Conservation (phyloP, 164 flowering plant species). For the Vitis amurensis region DNA sequence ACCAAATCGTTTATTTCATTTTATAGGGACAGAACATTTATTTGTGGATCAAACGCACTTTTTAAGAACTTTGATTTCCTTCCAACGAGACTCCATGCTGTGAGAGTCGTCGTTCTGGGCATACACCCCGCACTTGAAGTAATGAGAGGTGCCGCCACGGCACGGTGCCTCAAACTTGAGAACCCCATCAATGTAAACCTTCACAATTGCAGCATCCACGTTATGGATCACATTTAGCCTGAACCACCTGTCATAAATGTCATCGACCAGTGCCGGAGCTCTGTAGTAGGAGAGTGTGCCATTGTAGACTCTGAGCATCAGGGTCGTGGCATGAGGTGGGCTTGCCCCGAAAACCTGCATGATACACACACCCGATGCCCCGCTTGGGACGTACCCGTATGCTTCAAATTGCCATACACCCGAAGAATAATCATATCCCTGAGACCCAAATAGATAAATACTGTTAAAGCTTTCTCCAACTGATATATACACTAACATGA, state of each 20-base stretch:
- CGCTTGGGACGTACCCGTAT: neutral
- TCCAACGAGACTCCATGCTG: slow-evolving; percentile 52
- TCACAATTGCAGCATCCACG: slow-evolving; percentile 19
- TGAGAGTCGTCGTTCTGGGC: slow-evolving; percentile 19
- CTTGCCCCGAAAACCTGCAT: slow-evolving; percentile 20
- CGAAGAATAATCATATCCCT: neutral
- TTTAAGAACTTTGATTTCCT: slow-evolving; percentile 27
- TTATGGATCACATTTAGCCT: slow-evolving; percentile 38
- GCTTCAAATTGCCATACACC: slow-evolving; percentile 34
- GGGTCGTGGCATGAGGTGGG: neutral
- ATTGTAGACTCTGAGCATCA: slow-evolving; percentile 15
- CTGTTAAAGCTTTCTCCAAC: too few relatives aligned
- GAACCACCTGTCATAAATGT: slow-evolving; percentile 36
- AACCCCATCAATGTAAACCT: slow-evolving; percentile 30
- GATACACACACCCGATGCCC: slow-evolving; percentile 21
- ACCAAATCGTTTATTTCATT: too few relatives aligned
- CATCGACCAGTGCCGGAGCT: neutral
- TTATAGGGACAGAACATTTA: too few relatives aligned
- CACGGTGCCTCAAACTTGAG: slow-evolving; percentile 17
- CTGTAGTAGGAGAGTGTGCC: slow-evolving; percentile 16
- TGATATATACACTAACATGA: too few relatives aligned
- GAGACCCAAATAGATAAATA: too few relatives aligned
- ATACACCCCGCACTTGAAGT: slow-evolving; percentile 41
- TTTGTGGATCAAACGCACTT: neutral
- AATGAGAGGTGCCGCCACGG: slow-evolving; percentile 23